A percentile compares a stretch with the other conserved stretches of the same genome.
phyloP scores from a whole-genome alignment of 805 yeast species.

The Pichia occidentalis region DNA sequence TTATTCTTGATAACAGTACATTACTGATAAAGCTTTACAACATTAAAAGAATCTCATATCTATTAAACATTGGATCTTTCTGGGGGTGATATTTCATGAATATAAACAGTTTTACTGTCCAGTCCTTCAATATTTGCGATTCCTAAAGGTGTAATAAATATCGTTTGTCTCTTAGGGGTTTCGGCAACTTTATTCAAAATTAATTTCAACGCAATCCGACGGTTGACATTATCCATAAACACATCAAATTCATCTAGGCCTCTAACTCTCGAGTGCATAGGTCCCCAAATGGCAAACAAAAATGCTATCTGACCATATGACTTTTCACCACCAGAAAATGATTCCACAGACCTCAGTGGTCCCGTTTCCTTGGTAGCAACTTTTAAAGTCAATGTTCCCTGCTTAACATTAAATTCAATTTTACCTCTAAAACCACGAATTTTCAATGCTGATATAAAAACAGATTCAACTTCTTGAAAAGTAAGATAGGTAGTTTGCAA shows the following conservation, averaged over 20 bases:
- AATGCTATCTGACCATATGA: conserved; percentile 89
- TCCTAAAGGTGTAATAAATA: conserved; percentile 92
- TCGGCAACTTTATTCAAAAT: conserved; percentile 62
- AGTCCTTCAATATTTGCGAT: conserved; percentile 63
- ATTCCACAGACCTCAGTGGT: conserved; percentile 61
- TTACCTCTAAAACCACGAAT: conserved; percentile 70
- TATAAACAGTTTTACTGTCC: conserved; percentile 47
- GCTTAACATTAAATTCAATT: conserved; percentile 53
- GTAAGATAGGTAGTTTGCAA: conserved; percentile 34
- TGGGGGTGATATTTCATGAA: conserved; percentile 50
- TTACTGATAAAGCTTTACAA: too few relatives aligned
- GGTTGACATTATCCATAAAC: conserved; percentile 90
- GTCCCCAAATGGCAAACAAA: conserved; percentile 83
- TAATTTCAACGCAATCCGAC: conserved; percentile 70
- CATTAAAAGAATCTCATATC: too few relatives aligned
- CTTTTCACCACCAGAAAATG: conserved; percentile 95
- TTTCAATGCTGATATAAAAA: conserved; percentile 53
- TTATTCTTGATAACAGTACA: too few relatives aligned
- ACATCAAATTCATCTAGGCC: conserved; percentile 97
- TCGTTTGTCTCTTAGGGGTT: conserved; percentile 70
- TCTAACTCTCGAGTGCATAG: conserved; percentile 80
- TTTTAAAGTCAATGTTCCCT: conserved; percentile 45
- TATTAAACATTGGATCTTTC: conserved; percentile 24
- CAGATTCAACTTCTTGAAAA: conserved; percentile 43
- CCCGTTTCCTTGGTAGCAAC: conserved; percentile 58